Evolutionary conservation across 345 rosid genomes (phyloP), one percentile per base, ranked within the genome.

Genomic region (Leavenworthia alabamica): DNA sequence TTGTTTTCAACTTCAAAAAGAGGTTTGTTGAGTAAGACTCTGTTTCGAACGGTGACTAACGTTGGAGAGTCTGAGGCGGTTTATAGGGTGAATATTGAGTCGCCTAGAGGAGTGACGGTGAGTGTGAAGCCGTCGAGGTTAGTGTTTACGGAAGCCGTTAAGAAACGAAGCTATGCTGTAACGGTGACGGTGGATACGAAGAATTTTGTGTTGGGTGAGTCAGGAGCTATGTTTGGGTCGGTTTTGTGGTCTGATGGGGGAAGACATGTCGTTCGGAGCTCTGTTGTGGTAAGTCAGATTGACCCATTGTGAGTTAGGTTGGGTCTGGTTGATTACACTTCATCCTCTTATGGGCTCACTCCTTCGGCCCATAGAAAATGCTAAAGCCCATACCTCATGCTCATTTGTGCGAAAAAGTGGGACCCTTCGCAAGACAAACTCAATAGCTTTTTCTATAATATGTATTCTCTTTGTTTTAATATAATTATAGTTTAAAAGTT

Each of bases 201-300:
- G 72, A 66, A 70, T 40, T 15, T 84, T 41, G 71, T 75, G 65
- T 20, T 79, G 29, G 86, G 50, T 35, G 73, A 80, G 72, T 66
- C 85, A 0, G 88, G 85, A 36, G 89, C 82, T 9, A 73, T 51
- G 4, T 86, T 83, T 35, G 92, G 95, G 37, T 83, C 90, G 0
- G 53, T 89, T 22, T 59, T 84, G 0, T 86, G 95, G 97, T 72
- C 75, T 0, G 84, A 89, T 8, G 65, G 65, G 45, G 88, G 83
- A 53, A 79, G 73, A 54, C 95, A 85, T 41, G 52, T 64, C 20
- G 91, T 84, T 10, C 52, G 86, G 69, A 86, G 82, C 65, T 80
- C 90, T 23, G 19, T 89, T 7, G 79, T 75, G 14, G 68, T 84
- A 5, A 86, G 86, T 1, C 76, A 86, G 62, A 32, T 81, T 9